A percentile compares a stretch with the other conserved stretches of the same genome.
These are phyloP conservation scores for Cephaloascus fragrans DNA, from an alignment of 805 yeast species.

Conservation along the genomic window DNA sequence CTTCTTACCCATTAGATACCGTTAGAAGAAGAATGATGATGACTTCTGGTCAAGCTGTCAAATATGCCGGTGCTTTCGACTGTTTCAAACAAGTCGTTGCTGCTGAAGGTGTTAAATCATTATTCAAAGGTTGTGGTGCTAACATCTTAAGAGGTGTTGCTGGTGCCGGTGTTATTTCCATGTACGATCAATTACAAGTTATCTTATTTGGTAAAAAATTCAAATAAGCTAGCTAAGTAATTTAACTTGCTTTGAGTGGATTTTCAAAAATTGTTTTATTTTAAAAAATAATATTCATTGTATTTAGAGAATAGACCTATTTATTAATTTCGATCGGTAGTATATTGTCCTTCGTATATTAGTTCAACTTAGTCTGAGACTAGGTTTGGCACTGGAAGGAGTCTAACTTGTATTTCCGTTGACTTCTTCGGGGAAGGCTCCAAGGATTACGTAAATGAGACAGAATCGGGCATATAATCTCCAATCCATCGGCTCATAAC, in stretches of 20 bases:
- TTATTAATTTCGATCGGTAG: too few relatives aligned
- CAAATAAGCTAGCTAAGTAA: constrained; percentile 13
- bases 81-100: constrained; percentile 36
- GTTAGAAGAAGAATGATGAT: constrained; percentile 46
- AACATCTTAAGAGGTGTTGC: constrained; percentile 46
- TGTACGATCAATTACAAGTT: constrained; percentile 39
- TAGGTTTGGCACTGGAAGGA: too few relatives aligned
- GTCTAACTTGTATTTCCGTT: too few relatives aligned
- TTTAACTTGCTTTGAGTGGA: too few relatives aligned
- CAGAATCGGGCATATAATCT: too few relatives aligned
- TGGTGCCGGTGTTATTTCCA: constrained; percentile 43
- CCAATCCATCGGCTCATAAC: too few relatives aligned
- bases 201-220: constrained; percentile 38
- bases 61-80: constrained; percentile 39
- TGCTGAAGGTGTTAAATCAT: constrained; percentile 36
- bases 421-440: too few relatives aligned
- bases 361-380: too few relatives aligned
- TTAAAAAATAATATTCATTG: too few relatives aligned
- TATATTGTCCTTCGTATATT: too few relatives aligned
- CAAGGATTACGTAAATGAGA: too few relatives aligned
- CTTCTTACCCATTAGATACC: constrained; percentile 43
- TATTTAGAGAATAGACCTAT: neutral
- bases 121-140: constrained; percentile 44
- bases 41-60: constrained; percentile 42
- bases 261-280: too few relatives aligned